Conservation (phyloP, 2,329 filamentous ascomycete species). For the Ophiostoma populinum region DNA sequence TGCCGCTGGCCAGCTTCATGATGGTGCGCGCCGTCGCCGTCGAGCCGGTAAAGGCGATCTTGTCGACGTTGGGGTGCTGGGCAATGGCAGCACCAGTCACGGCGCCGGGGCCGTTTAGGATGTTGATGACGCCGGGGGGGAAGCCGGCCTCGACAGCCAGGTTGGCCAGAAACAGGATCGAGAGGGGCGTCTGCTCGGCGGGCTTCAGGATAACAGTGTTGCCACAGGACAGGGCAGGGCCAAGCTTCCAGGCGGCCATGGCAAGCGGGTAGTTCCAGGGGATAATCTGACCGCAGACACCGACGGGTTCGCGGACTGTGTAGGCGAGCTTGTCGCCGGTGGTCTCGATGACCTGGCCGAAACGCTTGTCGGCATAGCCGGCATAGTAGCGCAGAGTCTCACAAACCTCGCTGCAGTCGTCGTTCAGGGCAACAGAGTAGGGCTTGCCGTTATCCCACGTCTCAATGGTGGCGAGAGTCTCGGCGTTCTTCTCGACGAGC, state of each 20-base stretch:
- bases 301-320: constrained; percentile 50
- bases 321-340: constrained; percentile 45
- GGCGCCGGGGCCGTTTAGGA: constrained; percentile 49
- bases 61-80: constrained; percentile 46
- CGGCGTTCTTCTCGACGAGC: constrained; percentile 21
- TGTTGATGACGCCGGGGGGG: constrained; percentile 56
- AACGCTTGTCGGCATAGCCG: constrained; percentile 55
- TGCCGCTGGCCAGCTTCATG: constrained; percentile 47
- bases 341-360: constrained; percentile 51
- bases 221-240: constrained; percentile 43
- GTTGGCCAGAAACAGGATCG: constrained; percentile 40
- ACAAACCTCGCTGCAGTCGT: constrained; percentile 10
- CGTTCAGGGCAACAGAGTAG: constrained; percentile 5
- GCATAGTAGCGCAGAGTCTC: constrained; percentile 52
- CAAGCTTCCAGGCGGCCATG: constrained; percentile 59
- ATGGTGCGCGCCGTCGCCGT: constrained; percentile 49
- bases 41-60: constrained; percentile 59
- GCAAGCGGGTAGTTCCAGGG: constrained; percentile 59
- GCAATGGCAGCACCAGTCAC: constrained; percentile 50
- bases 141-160: constrained; percentile 56
- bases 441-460: constrained; percentile 77
- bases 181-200: constrained; percentile 47
- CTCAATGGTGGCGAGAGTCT: constrained; percentile 31
- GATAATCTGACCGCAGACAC: constrained; percentile 53
- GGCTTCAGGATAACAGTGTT: constrained; percentile 45